Evolutionary conservation across 306 rosid genomes (phyloP).

Genomic region (Herpetospermum pedunculosum): DNA sequence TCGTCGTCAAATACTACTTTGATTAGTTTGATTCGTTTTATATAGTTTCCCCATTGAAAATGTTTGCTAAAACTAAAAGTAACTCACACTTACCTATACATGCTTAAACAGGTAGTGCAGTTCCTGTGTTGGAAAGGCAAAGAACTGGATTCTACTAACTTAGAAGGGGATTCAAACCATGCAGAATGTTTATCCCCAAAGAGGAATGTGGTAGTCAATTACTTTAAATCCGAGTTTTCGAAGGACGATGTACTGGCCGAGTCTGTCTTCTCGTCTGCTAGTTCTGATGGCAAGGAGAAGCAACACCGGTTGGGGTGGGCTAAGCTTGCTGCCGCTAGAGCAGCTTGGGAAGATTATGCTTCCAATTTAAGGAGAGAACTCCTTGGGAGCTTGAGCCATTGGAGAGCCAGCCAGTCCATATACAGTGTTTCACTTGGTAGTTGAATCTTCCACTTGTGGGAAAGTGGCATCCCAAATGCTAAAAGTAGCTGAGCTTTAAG

Average conservation of each 20-base stretch:
- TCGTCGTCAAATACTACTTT: background rate
- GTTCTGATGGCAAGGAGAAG: conserved; percentile 11
- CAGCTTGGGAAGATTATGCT: conserved; percentile 46
- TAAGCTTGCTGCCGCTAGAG: conserved; percentile 25
- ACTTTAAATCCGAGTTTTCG: conserved; percentile 29
- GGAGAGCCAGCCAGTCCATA: conserved; percentile 55
- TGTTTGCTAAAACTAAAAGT: background rate
- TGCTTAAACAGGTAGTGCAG: conserved; percentile 49
- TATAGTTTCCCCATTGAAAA: background rate
- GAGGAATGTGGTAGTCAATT: conserved; percentile 22
- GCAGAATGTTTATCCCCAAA: conserved; percentile 26
- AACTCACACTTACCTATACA: background rate
- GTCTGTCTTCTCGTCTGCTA: conserved; percentile 19
- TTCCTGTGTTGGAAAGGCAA: conserved; percentile 54
- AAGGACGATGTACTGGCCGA: conserved; percentile 35
- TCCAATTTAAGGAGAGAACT: conserved; percentile 28
- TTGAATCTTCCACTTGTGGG: background rate
- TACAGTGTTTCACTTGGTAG: conserved; percentile 25
- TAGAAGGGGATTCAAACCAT: conserved; percentile 16
- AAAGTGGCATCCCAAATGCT: background rate
- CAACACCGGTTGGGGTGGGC: conserved; percentile 31
- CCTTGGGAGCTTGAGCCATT: conserved; percentile 34
- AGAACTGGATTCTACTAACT: conserved; percentile 15
- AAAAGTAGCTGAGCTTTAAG: background rate
- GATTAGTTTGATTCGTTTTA: background rate